phyloP scores from a whole-genome alignment of 352 stramenopile species.

The Phytopythium vexans region DNA sequence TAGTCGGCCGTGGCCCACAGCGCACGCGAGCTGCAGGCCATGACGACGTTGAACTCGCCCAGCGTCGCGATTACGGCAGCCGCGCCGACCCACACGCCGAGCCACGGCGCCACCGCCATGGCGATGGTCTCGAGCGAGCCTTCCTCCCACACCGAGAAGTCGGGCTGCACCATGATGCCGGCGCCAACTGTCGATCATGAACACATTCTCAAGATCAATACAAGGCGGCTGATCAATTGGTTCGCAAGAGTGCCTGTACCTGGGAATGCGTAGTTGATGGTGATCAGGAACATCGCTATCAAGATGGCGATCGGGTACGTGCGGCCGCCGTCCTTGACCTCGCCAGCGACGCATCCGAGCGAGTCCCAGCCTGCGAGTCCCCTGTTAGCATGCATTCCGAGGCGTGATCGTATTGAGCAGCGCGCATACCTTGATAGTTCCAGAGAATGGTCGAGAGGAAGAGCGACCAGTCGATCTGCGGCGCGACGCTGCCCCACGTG shows the following conservation, averaged over 20 bases:
- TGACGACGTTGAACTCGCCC: constrained; percentile 86
- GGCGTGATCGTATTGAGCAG: not conserved
- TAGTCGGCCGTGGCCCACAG: constrained; percentile 82
- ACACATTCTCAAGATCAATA: not conserved
- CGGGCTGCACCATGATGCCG: constrained; percentile 73
- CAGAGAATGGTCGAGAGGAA: constrained; percentile 85
- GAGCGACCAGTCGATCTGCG: constrained; percentile 77
- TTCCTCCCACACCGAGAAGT: constrained; percentile 70
- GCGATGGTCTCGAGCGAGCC: constrained; percentile 74
- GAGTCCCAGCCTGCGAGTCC: constrained; percentile 61
- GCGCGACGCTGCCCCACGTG: constrained; percentile 66
- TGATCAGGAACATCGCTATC: constrained; percentile 81
- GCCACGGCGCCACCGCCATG: constrained; percentile 66
- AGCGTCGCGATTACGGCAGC: constrained; percentile 75
- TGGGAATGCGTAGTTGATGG: constrained; percentile 84
- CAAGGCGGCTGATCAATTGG: not conserved
- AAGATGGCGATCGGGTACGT: constrained; percentile 83
- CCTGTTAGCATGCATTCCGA: not conserved
- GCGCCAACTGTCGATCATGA: constrained; percentile 38
- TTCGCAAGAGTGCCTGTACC: constrained; percentile 12
- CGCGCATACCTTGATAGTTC: constrained; percentile 71
- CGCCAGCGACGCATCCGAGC: constrained; percentile 77
- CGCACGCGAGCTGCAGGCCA: constrained; percentile 78
- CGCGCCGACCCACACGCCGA: constrained; percentile 79
- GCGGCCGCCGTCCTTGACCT: constrained; percentile 76